Base-by-base conservation (phyloP, 257 asterid genomes). In the Petunia axillaris region DNA sequence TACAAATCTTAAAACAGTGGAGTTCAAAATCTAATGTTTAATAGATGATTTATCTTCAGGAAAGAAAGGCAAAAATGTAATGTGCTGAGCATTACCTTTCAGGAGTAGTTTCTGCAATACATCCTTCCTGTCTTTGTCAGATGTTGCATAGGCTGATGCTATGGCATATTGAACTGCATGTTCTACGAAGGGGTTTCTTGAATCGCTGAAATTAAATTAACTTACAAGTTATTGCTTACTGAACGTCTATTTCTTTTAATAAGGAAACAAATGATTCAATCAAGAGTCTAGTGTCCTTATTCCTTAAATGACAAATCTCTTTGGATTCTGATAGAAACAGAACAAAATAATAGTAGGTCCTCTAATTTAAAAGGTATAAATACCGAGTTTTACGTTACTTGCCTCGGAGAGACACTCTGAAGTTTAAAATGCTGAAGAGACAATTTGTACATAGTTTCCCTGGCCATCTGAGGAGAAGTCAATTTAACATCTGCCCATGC, bases 401-500 rank as follows among this genome's bases (percentile, higher is more conserved):
- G 77, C 98, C 98, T 90, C 35, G 93, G 83, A 83, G 93, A 90
- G 65, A 84, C 90, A 79, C 86, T 58, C 77, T 91, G 93, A 82
- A 93, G 90, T 81, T 83, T 83, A 52, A 90, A 91, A 81, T 87
- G 71, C 85, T 87, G 89, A 50, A 93, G 90, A 1, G 98, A 91
- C 85, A 94, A 43, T 87, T 94, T 94, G 87, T 89, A 94, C 88
- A 82, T 75, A 62, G 91, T 91, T 90, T 91, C 98, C 89, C 98
- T 93, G 70, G 84, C 89, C 98, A 94, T 94, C 87, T 94, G 98
- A 75, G 98, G 98, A 82, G 98, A 94, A 79, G 97, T 93, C 88
- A 94, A 85, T 84, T 94, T 93, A 86, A 94, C 95, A 82, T 94
- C 97, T 59, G 93, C 67, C 98, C 97, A 94, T 66, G 87, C 89